Conservation (phyloP, 495 filamentous ascomycete genomes). For the Xylaria flabelliformis region DNA sequence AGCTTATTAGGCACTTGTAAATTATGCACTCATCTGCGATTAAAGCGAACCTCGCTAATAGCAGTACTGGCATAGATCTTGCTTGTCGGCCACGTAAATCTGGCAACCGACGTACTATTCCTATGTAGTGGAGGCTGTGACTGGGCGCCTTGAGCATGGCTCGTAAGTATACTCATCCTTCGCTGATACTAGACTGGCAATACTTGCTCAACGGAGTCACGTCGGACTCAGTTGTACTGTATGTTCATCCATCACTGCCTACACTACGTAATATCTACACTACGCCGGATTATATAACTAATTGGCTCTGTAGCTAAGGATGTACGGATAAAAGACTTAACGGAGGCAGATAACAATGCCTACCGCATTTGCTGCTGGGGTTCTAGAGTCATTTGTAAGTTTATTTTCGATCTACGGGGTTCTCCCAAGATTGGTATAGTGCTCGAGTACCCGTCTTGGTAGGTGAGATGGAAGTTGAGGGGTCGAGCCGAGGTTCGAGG, state of each 20-base stretch:
- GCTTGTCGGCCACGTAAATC: not conserved
- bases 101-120: not conserved
- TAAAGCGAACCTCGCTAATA: not conserved
- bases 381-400: not conserved
- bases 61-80: not conserved
- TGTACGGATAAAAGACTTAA: too few relatives aligned
- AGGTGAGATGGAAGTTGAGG: not conserved
- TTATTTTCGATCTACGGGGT: not conserved
- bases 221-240: not conserved
- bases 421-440: not conserved
- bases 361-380: too few relatives aligned
- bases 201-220: too few relatives aligned
- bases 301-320: too few relatives aligned
- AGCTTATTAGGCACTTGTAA: not conserved
- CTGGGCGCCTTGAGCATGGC: not conserved
- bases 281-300: too few relatives aligned
- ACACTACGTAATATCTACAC: too few relatives aligned
- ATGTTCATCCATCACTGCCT: not conserved
- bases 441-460: not conserved
- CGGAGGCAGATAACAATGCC: too few relatives aligned
- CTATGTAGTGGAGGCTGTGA: not conserved
- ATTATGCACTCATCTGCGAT: not conserved
- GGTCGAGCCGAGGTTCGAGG: not conserved
- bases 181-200: not conserved
- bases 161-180: not conserved